These are phyloP conservation scores for Monascus purpureus DNA, from an alignment of 495 filamentous ascomycete genomes.

Conservation along the genomic window DNA sequence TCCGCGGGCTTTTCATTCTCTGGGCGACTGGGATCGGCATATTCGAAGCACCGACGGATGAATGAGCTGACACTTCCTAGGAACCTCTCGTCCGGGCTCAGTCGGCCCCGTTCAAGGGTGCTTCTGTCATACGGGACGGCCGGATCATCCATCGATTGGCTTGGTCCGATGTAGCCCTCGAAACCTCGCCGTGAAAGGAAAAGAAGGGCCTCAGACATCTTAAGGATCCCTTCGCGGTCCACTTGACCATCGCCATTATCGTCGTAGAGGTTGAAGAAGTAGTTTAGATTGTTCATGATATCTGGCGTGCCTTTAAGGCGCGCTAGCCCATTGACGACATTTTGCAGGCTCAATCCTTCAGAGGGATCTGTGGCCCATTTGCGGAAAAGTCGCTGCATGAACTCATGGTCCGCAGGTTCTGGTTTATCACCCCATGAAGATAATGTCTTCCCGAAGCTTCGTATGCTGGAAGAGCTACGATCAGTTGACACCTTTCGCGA, in stretches of 20 bases:
- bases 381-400: conserved; percentile 76
- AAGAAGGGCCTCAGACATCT: conserved; percentile 85
- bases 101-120: conserved; percentile 17
- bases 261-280: conserved; percentile 96
- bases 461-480: conserved; percentile 35
- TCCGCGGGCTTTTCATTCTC: conserved; percentile 31
- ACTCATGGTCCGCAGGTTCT: conserved; percentile 88
- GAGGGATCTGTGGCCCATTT: conserved; percentile 72
- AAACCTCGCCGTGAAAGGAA: conserved; percentile 83
- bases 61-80: conserved; percentile 87
- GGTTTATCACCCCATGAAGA: conserved; percentile 66
- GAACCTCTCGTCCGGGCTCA: conserved; percentile 62
- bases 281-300: conserved; percentile 93
- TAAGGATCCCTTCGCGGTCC: conserved; percentile 90
- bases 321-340: conserved; percentile 82
- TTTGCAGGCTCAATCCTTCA: conserved; percentile 66
- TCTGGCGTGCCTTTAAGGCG: conserved; percentile 82
- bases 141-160: conserved; percentile 22
- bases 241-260: conserved; percentile 83
- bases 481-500: conserved; percentile 41
- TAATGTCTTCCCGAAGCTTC: conserved; percentile 31
- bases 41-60: conserved; percentile 93
- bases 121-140: conserved; percentile 10
- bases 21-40: conserved; percentile 83
- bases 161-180: conserved; percentile 51